Base-by-base conservation (phyloP, 176 grass and related monocot genomes). In the Avena sativa region DNA sequence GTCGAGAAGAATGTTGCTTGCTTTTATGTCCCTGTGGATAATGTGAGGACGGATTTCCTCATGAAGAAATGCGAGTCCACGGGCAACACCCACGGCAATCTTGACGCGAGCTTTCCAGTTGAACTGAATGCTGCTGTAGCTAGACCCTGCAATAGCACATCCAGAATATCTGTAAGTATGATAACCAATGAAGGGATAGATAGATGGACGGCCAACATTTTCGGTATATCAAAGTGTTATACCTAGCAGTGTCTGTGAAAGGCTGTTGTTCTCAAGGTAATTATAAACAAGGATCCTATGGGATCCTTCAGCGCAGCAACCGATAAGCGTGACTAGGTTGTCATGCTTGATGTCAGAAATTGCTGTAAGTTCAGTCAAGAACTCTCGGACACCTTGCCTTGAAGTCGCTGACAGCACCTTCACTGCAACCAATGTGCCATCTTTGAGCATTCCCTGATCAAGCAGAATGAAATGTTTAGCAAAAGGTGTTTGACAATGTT, bases 1-100 rank as follows among this genome's bases (percentile, higher is more conserved):
- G 84, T 93, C 95, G 8, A 98, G 91, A 90, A 98, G 91, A 90
- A 98, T 98, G 84, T 98, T 98, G 86, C 95, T 98, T 3, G 95
- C 95, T 76, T 98, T 98, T 26, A 98, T 98, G 85, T 98, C 95
- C n/a, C 95, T 71, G 80, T 98, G 95, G 71, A 98, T 89, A 86
- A 98, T 95, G 15, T 47, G 91, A 43, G 92, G 88, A 0, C 4
- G 44, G 67, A 86, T 91, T 82, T 98, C 95, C 87, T 98, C 95
- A 74, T 98, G 95, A 63, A 98, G 89, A 82, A 92, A 98, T 73
- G 93, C 91, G 59, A 98, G 87, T 78, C 95, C 95, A 43, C 88
- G 67, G n/a, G 93, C 91, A 80, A 98, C 30, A 19, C 93, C 93
- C 13, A 98, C 81, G 4, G 91, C 92, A 80, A 98, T 93, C 76